A percentile compares a stretch with the other conserved stretches of the same genome.
Evolutionary conservation across 345 rosid genomes (phyloP).

Genomic region (Syzygium oleosum): DNA sequence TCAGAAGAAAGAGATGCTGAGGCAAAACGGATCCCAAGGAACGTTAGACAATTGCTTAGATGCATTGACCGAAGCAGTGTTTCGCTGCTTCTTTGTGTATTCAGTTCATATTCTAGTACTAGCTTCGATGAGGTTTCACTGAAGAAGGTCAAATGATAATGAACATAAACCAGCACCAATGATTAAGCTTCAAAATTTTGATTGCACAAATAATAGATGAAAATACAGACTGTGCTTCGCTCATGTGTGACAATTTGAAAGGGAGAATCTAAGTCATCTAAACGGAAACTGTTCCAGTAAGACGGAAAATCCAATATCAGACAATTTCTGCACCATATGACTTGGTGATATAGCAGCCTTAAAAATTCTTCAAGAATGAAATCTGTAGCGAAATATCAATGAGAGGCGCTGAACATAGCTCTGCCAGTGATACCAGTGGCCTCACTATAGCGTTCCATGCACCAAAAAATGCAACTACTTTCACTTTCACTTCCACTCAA

Average conservation of each 20-base stretch:
- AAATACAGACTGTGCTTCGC: neutral
- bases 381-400: slow-evolving; percentile 10
- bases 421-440: slow-evolving; percentile 67
- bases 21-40: slow-evolving; percentile 1
- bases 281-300: neutral
- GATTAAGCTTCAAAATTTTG: neutral
- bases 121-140: neutral
- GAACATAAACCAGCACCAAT: neutral
- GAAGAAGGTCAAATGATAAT: neutral
- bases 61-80: slow-evolving; percentile 4
- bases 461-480: slow-evolving; percentile 85
- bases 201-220: neutral
- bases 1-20: slow-evolving; percentile 4
- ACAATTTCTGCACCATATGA: neutral
- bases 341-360: neutral
- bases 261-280: neutral
- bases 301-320: neutral
- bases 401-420: slow-evolving; percentile 46
- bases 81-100: neutral
- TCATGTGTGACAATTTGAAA: neutral
- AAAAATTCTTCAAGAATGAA: neutral
- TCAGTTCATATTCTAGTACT: neutral
- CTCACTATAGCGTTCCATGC: slow-evolving; percentile 88
- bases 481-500: slow-evolving; percentile 90
- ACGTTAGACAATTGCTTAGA: slow-evolving; percentile 7